Evolutionary conservation across 306 rosid species (phyloP).

Genomic region (Amphicarpaea edgeworthii): DNA sequence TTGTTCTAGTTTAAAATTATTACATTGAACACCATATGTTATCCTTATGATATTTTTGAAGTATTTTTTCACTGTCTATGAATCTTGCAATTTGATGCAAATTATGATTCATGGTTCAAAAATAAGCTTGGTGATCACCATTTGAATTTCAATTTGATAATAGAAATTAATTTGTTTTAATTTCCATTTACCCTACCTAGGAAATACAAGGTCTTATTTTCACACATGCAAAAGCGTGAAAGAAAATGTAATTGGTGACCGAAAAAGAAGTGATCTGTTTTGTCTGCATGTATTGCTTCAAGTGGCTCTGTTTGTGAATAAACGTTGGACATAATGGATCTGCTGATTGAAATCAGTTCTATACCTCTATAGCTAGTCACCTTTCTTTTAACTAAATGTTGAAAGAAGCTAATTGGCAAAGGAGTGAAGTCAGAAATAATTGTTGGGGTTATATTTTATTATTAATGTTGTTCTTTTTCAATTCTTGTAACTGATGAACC

Average conservation of each 20-base stretch:
- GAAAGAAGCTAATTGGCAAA: not conserved
- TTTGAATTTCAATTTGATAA: not conserved
- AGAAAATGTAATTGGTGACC: not conserved
- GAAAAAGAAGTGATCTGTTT: not conserved
- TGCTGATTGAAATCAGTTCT: not conserved
- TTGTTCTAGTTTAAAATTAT: too few relatives aligned
- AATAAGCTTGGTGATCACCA: too few relatives aligned
- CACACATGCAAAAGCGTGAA: not conserved
- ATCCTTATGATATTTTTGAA: too few relatives aligned
- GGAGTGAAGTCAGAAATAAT: not conserved
- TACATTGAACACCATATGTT: too few relatives aligned
- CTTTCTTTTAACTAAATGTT: not conserved
- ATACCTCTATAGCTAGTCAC: not conserved
- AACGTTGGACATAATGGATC: not conserved
- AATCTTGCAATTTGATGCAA: too few relatives aligned
- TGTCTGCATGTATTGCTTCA: not conserved
- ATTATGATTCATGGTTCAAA: too few relatives aligned
- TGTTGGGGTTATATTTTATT: conserved; percentile 2
- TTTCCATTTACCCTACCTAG: not conserved
- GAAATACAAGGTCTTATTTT: not conserved
- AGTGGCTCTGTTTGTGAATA: not conserved
- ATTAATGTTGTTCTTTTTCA: not conserved
- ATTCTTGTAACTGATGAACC: not conserved
- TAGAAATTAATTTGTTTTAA: conserved; percentile 7
- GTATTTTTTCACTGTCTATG: too few relatives aligned